A percentile compares a stretch with the other conserved stretches of the same genome.
phyloP scores from a whole-genome alignment of 148 eudicot genomes.

The Drosera capensis region DNA sequence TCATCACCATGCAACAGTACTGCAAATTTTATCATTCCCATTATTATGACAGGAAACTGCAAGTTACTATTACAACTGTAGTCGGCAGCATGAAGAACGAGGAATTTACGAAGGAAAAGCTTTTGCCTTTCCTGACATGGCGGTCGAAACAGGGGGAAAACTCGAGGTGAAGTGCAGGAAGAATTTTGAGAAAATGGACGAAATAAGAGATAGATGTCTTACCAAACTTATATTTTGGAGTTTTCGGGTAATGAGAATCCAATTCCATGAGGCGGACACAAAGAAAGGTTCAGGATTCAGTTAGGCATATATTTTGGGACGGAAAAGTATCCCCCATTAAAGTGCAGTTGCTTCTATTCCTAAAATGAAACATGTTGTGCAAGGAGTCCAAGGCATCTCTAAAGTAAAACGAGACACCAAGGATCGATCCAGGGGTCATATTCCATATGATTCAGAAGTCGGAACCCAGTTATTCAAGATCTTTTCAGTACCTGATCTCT shows the following conservation, averaged over 20 bases:
- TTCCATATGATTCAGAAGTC: no score
- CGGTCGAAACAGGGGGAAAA: background rate
- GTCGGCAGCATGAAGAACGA: background rate
- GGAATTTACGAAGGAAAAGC: background rate
- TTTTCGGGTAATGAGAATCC: slow-evolving; percentile 8
- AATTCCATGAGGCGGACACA: slow-evolving; percentile 10
- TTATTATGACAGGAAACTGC: background rate
- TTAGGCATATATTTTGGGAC: no score
- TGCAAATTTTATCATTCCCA: slow-evolving; percentile 5
- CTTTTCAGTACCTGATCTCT: no score
- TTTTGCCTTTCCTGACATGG: slow-evolving; percentile 25
- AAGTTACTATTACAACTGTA: background rate
- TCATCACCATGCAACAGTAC: slow-evolving; percentile 34
- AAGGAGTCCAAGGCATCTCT: no score
- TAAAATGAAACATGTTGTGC: no score
- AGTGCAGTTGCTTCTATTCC: no score
- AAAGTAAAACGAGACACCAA: no score
- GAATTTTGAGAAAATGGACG: background rate
- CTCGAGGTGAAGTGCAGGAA: background rate
- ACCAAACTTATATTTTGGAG: background rate
- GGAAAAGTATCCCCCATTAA: no score
- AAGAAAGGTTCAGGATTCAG: no score
- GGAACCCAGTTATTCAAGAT: no score
- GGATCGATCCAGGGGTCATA: no score
- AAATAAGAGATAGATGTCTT: background rate